Conservation (phyloP, 73 alveolate species). For the Paramecium bursaria region DNA sequence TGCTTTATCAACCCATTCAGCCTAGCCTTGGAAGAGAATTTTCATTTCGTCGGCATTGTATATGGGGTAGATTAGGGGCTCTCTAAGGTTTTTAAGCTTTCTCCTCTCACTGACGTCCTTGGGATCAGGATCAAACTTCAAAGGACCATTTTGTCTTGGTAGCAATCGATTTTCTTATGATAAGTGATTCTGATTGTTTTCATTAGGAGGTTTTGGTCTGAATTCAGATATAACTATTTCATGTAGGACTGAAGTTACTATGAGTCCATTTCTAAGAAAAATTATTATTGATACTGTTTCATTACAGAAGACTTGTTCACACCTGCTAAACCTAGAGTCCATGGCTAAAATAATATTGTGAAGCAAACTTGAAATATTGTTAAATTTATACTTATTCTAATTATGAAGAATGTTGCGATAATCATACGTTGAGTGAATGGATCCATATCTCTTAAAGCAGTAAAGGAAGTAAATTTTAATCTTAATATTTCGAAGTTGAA, state of each 20-base stretch:
- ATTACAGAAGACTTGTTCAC: not conserved
- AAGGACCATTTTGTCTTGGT: constrained; percentile 29
- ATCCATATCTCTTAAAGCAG: constrained; percentile 42
- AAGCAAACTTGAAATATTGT: no score
- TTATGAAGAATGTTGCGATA: constrained; percentile 3
- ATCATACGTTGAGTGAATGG: not conserved
- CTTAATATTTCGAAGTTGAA: constrained; percentile 64
- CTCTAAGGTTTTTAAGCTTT: not conserved
- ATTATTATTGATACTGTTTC: no score
- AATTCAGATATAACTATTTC: constrained; percentile 47
- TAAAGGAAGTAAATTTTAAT: constrained; percentile 55
- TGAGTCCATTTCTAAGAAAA: not conserved
- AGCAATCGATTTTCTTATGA: not conserved
- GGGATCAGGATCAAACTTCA: constrained; percentile 40
- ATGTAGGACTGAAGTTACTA: constrained; percentile 8
- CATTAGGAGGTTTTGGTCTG: not conserved
- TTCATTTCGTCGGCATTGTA: constrained; percentile 2
- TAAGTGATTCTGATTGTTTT: constrained; percentile 30
- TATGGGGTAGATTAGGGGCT: constrained; percentile 16
- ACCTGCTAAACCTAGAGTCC: constrained; percentile 29
- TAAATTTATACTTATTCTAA: no score
- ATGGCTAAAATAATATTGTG: constrained; percentile 41
- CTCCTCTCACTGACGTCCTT: not conserved
- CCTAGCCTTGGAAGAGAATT: not conserved
- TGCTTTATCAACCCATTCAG: constrained; percentile 21